Evolutionary conservation across 2,329 filamentous ascomycete genomes (phyloP).

Genomic region (Cordyceps tenuipes): DNA sequence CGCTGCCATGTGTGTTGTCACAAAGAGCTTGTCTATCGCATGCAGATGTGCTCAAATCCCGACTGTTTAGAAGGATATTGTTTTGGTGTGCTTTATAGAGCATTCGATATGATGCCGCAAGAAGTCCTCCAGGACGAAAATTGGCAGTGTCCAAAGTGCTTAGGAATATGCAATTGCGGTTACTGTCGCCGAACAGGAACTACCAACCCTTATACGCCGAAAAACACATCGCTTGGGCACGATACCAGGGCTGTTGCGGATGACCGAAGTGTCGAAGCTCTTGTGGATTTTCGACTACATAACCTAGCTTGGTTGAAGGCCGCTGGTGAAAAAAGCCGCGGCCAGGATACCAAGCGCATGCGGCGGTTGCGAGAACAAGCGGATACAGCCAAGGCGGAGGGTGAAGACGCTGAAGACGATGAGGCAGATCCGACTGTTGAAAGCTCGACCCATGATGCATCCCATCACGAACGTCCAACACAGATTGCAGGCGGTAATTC

Average conservation of each 20-base stretch:
- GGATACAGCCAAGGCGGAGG: constrained; percentile 48
- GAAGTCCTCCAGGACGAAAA: constrained; percentile 68
- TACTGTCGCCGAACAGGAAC: constrained; percentile 58
- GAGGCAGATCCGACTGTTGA: constrained; percentile 15
- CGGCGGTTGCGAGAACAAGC: constrained; percentile 47
- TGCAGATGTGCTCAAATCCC: constrained; percentile 65
- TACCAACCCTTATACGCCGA: constrained; percentile 76
- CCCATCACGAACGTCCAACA: background rate
- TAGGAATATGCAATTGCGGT: constrained; percentile 79
- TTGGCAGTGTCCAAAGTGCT: constrained; percentile 87
- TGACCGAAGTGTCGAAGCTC: constrained; percentile 76
- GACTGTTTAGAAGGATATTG: constrained; percentile 74
- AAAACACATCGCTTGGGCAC: constrained; percentile 79
- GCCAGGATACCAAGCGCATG: constrained; percentile 49
- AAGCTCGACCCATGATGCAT: background rate
- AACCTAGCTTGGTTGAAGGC: constrained; percentile 76
- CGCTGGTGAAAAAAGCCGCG: constrained; percentile 48
- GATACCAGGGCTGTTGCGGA: constrained; percentile 88
- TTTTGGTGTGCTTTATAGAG: constrained; percentile 86
- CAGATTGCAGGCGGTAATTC: background rate
- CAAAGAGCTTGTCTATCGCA: constrained; percentile 73
- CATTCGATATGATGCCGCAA: constrained; percentile 84
- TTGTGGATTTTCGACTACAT: constrained; percentile 85
- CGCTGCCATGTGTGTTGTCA: constrained; percentile 78
- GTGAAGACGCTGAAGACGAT: constrained; percentile 21